Conservation (phyloP, 805 yeast species). For the Starmerella stigmatis region DNA sequence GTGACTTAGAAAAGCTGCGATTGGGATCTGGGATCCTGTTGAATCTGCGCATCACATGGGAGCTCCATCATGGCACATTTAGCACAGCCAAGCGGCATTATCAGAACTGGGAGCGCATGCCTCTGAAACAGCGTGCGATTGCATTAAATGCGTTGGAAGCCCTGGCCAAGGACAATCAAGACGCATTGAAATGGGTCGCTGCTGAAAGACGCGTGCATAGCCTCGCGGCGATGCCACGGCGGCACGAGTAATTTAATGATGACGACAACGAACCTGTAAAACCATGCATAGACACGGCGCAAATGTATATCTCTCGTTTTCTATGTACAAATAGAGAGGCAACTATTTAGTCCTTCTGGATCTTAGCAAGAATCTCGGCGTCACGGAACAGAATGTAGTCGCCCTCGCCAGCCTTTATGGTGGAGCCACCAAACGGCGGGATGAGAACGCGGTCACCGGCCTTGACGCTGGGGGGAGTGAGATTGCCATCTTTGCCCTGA, state of each 20-base stretch:
- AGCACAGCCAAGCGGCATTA: slow-evolving; percentile 18
- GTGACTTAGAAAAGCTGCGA: not conserved
- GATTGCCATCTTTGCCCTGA: slow-evolving; percentile 61
- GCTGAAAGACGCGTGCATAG: slow-evolving; percentile 11
- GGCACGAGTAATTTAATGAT: not conserved
- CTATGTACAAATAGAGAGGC: not conserved
- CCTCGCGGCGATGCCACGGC: not conserved
- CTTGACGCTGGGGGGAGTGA: slow-evolving; percentile 61
- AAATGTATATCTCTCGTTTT: not conserved
- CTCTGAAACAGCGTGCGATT: slow-evolving; percentile 16
- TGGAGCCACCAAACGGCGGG: slow-evolving; percentile 88
- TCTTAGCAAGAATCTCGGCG: slow-evolving; percentile 87
- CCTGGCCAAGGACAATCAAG: slow-evolving; percentile 1
- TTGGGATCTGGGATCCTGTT: slow-evolving; percentile 15
- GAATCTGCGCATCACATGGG: slow-evolving; percentile 24
- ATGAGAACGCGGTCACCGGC: slow-evolving; percentile 91
- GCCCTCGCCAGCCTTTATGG: slow-evolving; percentile 79
- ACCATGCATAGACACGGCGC: no score
- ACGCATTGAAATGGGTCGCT: slow-evolving; percentile 13
- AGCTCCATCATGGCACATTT: slow-evolving; percentile 18
- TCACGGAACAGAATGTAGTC: slow-evolving; percentile 70
- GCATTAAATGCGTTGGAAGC: slow-evolving; percentile 16
- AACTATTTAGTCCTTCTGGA: slow-evolving; percentile 46
- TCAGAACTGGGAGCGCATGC: slow-evolving; percentile 12
- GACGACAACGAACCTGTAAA: not conserved